Evolutionary conservation across 257 asterid genomes (phyloP), one percentile per base, ranked within the genome.

Genomic region (Echites panduratus): DNA sequence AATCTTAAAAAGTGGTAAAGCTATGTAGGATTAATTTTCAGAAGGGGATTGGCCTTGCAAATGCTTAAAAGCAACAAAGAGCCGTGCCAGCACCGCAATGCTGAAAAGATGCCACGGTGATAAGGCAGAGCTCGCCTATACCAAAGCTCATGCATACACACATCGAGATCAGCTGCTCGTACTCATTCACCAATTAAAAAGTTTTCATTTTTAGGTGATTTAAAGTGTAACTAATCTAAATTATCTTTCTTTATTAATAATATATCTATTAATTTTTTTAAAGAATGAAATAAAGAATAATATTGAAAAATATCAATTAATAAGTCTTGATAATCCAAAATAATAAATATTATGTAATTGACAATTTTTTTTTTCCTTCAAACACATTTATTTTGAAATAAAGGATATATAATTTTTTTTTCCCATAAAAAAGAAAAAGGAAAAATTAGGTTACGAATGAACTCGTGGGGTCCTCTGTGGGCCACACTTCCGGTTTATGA

Each of bases 71-170:
- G 77, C n/a, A 66, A 9, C 29, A 64, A 68, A 44, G 75, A 66
- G 70, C 43, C 79, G 77, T 81, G 79, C 70, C 79, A 81, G 68
- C 78, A 80, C 79, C 72, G 81, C 72, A 70, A 66, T 53, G 70
- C 78, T 19, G 72, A 71, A 72, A 64, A 48, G 74, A 69, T 61
- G 68, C 78, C 78, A 71, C 62, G 78, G 59, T n/a, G 78, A 75
- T 73, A 76, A 73, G 73, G 79, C 59, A 79, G 59, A 62, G 79
- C 70, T 79, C 77, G 74, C 64, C 63, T 41, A 9, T 35, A 45
- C 54, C 29, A 71, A 68, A 62, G 72, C 75, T 44, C 75, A 68
- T 76, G 52, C 80, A 76, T 65, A 73, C 79, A 73, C 79, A 52
- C 72, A 74, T 73, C 76, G 53, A 64, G 73, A 57, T 9, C 74